phyloP scores from a whole-genome alignment of 1,139 yeast species.

The Debaryomyces singareniensis region DNA sequence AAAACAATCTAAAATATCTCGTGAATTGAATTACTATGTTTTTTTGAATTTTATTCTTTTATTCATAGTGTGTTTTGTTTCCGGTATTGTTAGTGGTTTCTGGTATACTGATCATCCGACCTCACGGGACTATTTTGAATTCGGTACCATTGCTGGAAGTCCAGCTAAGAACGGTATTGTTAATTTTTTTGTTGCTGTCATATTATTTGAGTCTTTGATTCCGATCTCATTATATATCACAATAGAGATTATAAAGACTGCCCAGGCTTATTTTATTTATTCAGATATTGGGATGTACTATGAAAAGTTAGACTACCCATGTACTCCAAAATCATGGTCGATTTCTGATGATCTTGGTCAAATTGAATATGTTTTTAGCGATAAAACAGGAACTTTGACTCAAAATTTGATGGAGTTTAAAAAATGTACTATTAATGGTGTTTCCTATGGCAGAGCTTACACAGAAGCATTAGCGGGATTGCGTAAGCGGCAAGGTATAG shows the following conservation, averaged over 20 bases:
- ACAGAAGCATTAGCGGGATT: constrained; percentile 58
- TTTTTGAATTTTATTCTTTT: constrained; percentile 40
- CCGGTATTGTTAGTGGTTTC: constrained; percentile 48
- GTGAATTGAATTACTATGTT: constrained; percentile 47
- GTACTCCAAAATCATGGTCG: constrained; percentile 58
- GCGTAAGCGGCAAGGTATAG: constrained; percentile 49
- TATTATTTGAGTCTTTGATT: constrained; percentile 51
- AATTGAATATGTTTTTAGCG: constrained; percentile 56
- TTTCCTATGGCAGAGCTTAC: constrained; percentile 52
- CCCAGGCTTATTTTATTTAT: constrained; percentile 52
- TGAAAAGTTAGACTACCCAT: constrained; percentile 46
- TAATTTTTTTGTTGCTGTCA: constrained; percentile 46
- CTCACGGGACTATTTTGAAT: constrained; percentile 42
- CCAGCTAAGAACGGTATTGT: constrained; percentile 49
- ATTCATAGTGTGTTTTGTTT: constrained; percentile 44
- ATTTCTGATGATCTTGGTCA: constrained; percentile 63
- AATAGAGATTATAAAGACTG: constrained; percentile 53
- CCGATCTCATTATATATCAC: constrained; percentile 57
- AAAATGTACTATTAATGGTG: constrained; percentile 51
- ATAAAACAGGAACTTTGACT: constrained; percentile 56
- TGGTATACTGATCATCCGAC: constrained; percentile 28
- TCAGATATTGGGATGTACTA: constrained; percentile 50
- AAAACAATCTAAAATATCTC: constrained; percentile 46
- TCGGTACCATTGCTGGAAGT: constrained; percentile 44
- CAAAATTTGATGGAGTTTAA: constrained; percentile 59